Evolutionary conservation across 148 eudicot genomes (phyloP).

Genomic region (Spergularia bocconei): DNA sequence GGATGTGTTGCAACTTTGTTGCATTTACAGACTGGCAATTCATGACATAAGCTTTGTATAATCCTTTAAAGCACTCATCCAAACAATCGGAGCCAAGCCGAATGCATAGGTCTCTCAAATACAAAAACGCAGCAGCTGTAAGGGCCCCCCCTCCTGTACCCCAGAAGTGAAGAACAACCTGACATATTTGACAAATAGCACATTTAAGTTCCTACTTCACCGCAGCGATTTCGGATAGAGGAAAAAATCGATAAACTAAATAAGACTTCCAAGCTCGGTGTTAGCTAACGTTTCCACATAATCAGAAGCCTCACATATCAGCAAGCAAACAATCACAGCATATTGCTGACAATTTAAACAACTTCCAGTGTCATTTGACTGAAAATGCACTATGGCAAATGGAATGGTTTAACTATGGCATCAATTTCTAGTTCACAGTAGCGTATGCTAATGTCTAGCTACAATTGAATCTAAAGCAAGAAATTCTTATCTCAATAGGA

Average conservation of each 20-base stretch:
- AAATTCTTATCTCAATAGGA: not conserved
- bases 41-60: constrained; percentile 87
- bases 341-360: not conserved
- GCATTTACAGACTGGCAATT: constrained; percentile 77
- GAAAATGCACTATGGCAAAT: not conserved
- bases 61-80: constrained; percentile 89
- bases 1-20: constrained; percentile 76
- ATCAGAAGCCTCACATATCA: not conserved
- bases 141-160: constrained; percentile 87
- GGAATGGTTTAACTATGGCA: not conserved
- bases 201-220: not conserved
- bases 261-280: not conserved
- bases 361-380: not conserved
- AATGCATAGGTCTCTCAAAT: constrained; percentile 74
- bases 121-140: constrained; percentile 74
- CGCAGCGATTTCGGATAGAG: not conserved
- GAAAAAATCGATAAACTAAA: no score
- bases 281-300: not conserved
- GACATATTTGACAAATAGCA: constrained; percentile 29
- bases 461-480: not conserved
- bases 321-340: not conserved
- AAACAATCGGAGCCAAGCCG: constrained; percentile 86
- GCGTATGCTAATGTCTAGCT: not conserved
- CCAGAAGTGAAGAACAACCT: constrained; percentile 96
- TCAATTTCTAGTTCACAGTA: not conserved